Percentiles rank a stretch among this genome's conserved stretches.
These are phyloP conservation scores for Termitomyces heimii DNA, from an alignment of 768 basidiomycete species.

Conservation along the genomic window DNA sequence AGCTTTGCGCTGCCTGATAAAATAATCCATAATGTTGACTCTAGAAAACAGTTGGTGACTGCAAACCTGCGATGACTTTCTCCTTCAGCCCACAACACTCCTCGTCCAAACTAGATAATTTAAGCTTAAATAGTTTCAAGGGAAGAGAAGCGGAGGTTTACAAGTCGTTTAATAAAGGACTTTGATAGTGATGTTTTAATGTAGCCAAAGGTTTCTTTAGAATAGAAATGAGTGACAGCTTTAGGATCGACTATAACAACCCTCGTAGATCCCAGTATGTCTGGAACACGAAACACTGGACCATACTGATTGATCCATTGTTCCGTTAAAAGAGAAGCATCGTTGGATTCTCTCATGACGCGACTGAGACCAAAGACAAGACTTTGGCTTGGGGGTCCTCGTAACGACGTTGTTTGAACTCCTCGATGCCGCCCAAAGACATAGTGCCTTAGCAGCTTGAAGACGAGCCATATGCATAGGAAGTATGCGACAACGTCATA, in stretches of 20 bases:
- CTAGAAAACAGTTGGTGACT: too few species aligned
- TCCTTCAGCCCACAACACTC: conserved; percentile 34
- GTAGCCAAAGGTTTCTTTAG: conserved; percentile 45
- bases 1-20: conserved; percentile 40
- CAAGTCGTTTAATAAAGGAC: conserved; percentile 32
- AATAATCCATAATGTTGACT: too few species aligned
- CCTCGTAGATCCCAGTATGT: conserved; percentile 23
- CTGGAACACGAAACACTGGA: conserved; percentile 35
- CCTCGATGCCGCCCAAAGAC: conserved; percentile 1
- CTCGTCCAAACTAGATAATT: conserved; percentile 29
- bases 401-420: conserved; percentile 26
- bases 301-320: conserved; percentile 45
- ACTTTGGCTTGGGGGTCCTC: conserved; percentile 36
- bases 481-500: conserved; percentile 6
- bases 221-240: conserved; percentile 45
- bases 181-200: conserved; percentile 29
- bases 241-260: conserved; percentile 42
- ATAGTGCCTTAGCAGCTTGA: not conserved
- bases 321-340: conserved; percentile 31
- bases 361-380: conserved; percentile 34
- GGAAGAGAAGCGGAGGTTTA: conserved; percentile 11
- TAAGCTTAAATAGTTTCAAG: not conserved
- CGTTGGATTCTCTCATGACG: conserved; percentile 20
- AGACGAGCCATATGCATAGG: conserved; percentile 1
- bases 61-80: conserved; percentile 41